Percentiles rank a stretch among this genome's conserved stretches.
These are phyloP conservation scores for Aspergillus hancockii DNA, from an alignment of 495 filamentous ascomycete species.

Conservation along the genomic window DNA sequence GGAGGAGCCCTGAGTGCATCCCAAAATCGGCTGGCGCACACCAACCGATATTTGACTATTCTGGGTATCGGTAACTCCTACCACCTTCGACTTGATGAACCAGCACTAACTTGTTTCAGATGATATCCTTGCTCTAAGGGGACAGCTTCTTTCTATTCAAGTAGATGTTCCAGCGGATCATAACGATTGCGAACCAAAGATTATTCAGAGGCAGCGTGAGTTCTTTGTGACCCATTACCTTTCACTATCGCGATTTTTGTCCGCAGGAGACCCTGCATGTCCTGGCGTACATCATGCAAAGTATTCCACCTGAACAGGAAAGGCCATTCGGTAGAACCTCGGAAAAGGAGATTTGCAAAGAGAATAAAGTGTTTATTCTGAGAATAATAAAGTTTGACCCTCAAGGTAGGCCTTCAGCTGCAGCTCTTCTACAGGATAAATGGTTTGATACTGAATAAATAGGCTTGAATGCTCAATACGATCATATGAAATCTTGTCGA, in stretches of 20 bases:
- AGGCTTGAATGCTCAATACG: no score
- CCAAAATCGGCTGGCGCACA: constrained; percentile 36
- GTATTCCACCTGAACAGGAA: background rate
- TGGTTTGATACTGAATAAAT: background rate
- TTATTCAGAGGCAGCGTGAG: no score
- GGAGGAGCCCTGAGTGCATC: constrained; percentile 36
- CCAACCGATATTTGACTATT: constrained; percentile 49
- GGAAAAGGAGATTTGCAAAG: constrained; percentile 14
- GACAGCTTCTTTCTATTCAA: no score
- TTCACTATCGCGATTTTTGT: constrained; percentile 29
- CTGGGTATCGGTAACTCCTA: constrained; percentile 38
- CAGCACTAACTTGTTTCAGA: no score
- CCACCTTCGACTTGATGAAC: no score
- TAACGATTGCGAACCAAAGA: no score
- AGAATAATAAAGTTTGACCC: constrained; percentile 22
- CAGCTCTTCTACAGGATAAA: constrained; percentile 19
- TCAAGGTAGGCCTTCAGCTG: constrained; percentile 20
- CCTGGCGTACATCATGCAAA: constrained; percentile 21
- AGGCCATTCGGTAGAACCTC: constrained; percentile 14
- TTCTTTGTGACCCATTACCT: no score
- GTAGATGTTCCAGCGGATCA: no score
- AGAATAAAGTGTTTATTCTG: constrained; percentile 21
- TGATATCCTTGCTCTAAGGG: no score
- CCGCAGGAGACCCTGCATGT: constrained; percentile 19
- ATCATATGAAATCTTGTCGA: no score